These are phyloP conservation scores for Mycena floridula DNA, from an alignment of 768 basidiomycete species.

Conservation along the genomic window DNA sequence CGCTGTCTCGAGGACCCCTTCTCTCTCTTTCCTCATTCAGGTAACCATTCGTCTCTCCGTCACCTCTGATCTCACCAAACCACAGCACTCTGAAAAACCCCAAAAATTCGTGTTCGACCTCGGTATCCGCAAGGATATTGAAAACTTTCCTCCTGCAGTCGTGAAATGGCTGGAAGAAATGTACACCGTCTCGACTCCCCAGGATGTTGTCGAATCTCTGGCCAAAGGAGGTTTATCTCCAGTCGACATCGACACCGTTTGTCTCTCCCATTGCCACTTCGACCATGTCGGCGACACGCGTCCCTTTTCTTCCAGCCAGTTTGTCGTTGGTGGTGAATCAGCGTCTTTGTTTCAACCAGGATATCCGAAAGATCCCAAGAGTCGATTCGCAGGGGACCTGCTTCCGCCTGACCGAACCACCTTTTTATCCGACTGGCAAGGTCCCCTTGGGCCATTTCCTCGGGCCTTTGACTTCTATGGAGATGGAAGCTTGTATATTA, in stretches of 20 bases:
- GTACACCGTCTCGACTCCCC: slow-evolving; percentile 20
- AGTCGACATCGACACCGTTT: slow-evolving; percentile 35
- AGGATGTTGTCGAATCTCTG: slow-evolving; percentile 43
- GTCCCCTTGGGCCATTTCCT: slow-evolving; percentile 44
- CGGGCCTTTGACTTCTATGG: slow-evolving; percentile 45
- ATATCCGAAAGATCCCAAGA: slow-evolving; percentile 35
- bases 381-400: slow-evolving; percentile 22
- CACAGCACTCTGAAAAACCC: slow-evolving; percentile 35
- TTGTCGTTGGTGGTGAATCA: slow-evolving; percentile 40
- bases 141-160: slow-evolving; percentile 30
- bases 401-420: slow-evolving; percentile 31
- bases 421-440: slow-evolving; percentile 29
- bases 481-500: slow-evolving; percentile 52
- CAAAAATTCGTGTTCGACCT: slow-evolving; percentile 48
- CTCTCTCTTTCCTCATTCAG: too few relatives aligned
- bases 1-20: too few relatives aligned
- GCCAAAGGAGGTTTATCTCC: slow-evolving; percentile 41
- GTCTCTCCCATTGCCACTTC: slow-evolving; percentile 49
- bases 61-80: slow-evolving; percentile 47
- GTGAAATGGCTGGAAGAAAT: slow-evolving; percentile 20
- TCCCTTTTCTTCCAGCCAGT: slow-evolving; percentile 38
- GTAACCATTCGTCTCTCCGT: too few relatives aligned
- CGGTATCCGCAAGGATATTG: slow-evolving; percentile 43
- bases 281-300: slow-evolving; percentile 45
- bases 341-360: slow-evolving; percentile 27